Percentiles rank a stretch among this genome's conserved stretches.
These are phyloP conservation scores for Bolboschoenus planiculmis DNA, from an alignment of 176 grass and related monocot species.

Conservation along the genomic window DNA sequence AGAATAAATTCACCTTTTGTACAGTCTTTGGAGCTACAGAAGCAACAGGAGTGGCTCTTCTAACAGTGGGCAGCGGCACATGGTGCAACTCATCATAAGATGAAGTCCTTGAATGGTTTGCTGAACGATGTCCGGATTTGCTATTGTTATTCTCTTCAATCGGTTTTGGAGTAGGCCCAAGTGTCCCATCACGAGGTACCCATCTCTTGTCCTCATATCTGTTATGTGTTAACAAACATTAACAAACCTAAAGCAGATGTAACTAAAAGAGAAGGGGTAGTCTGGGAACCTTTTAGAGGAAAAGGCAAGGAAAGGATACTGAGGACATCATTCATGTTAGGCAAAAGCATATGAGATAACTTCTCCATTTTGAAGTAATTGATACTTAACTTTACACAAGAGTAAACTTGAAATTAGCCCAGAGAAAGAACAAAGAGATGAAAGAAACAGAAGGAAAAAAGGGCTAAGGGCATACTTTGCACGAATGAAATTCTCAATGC, in stretches of 20 bases:
- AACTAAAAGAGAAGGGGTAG: not conserved
- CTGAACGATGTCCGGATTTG: constrained; percentile 23
- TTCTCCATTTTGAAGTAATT: not conserved
- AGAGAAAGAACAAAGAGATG: constrained; percentile 17
- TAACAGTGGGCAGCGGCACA: constrained; percentile 23
- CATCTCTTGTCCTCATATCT: constrained; percentile 99
- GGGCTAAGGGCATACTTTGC: constrained; percentile 56
- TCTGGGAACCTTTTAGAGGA: not conserved
- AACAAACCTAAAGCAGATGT: not conserved
- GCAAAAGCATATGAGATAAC: not conserved
- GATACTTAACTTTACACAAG: not conserved
- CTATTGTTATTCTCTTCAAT: constrained; percentile 49
- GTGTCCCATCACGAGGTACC: constrained; percentile 66
- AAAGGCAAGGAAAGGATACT: not conserved
- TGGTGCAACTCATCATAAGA: constrained; percentile 46
- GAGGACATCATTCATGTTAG: not conserved
- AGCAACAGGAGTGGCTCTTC: constrained; percentile 46
- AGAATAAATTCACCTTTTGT: constrained; percentile 2
- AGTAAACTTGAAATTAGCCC: not conserved
- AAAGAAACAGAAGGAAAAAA: constrained; percentile 16
- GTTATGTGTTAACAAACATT: constrained; percentile 16
- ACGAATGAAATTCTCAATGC: constrained; percentile 97
- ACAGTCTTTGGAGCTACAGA: constrained; percentile 42
- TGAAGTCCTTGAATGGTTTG: constrained; percentile 42
- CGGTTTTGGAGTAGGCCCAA: constrained; percentile 24